These are phyloP conservation scores for Fomitopsis pinicola DNA, from an alignment of 1,284 basidiomycete species.

Conservation along the genomic window DNA sequence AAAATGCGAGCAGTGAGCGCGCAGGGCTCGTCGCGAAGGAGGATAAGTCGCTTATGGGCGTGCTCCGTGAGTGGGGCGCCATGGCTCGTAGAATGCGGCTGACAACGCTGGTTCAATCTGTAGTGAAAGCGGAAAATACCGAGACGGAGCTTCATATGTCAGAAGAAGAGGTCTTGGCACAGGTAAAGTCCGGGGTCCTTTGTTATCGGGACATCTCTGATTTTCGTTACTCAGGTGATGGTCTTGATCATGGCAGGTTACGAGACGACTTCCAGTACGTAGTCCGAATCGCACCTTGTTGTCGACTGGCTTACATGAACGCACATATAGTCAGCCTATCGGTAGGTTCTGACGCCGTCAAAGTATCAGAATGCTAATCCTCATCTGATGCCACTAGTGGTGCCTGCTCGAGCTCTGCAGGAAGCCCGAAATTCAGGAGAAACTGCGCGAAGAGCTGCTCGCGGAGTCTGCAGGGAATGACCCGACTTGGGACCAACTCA, in stretches of 20 bases:
- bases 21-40: slow-evolving; percentile 31
- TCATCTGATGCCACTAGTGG: slow-evolving; percentile 14
- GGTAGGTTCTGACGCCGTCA: slow-evolving; percentile 5
- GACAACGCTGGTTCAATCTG: background rate
- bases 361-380: too few relatives aligned
- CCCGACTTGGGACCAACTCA: slow-evolving; percentile 32
- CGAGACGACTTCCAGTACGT: slow-evolving; percentile 39
- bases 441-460: slow-evolving; percentile 41
- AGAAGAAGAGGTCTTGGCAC: slow-evolving; percentile 64
- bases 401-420: slow-evolving; percentile 31
- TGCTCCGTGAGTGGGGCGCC: slow-evolving; percentile 37
- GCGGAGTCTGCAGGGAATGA: slow-evolving; percentile 19
- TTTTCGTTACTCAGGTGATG: slow-evolving; percentile 28
- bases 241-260: slow-evolving; percentile 36
- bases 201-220: background rate
- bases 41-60: slow-evolving; percentile 51
- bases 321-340: slow-evolving; percentile 17
- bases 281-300: background rate
- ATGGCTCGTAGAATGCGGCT: too few relatives aligned
- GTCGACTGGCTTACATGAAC: background rate
- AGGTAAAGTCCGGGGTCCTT: slow-evolving; percentile 30
- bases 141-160: slow-evolving; percentile 45
- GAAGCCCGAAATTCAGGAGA: slow-evolving; percentile 30
- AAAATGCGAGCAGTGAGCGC: slow-evolving; percentile 38
- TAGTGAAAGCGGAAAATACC: slow-evolving; percentile 49